Evolutionary conservation across 768 basidiomycete species (phyloP), one percentile per base, ranked within the genome.

Genomic region (Macrocybe gigantea): DNA sequence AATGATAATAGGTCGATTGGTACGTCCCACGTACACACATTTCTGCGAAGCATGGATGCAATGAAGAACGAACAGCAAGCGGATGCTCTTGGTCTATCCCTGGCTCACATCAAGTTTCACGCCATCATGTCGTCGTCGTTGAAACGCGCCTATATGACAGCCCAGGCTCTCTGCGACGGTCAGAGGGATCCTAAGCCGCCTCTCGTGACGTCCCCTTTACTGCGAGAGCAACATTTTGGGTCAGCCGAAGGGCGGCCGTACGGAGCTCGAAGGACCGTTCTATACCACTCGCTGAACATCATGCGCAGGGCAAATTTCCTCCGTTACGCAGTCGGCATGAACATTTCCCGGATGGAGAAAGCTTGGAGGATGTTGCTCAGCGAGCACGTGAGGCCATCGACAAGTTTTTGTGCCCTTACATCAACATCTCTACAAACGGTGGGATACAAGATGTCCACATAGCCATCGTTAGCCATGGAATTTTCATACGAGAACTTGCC

Each of bases 401-500:
- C 7, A 69, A 79, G 5, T 57, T 83, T 12, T 57, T 88, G 7
- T 56, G 84, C 55, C 77, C 82, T 3, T 73, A 83, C 53, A 63
- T 88, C n/a, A 52, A 65, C 46, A 61, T 66, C 8, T 70, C 66
- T 11, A 62, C 57, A 49, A 57, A 64, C 38, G 67, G 68, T n/a
- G 65, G 68, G 33, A 59, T 49, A 40, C 58, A 67, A 35, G 69
- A 71, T 33, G 53, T 73, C 3, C 76, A 82, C 51, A 60, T 89
- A 22, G 85, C 79, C 1, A 55, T 90, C 35, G 80, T 88, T 41
- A 88, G 87, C 63, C 88, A 92, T 61, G 86, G 89, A 0, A 55
- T 87, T 14, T 82, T 81, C 61, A 83, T 90, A 39, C 67, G 65
- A 29, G 80, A 84, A 62, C 63, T 85, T 10, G 59, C 87, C 4